Evolutionary conservation across 2,329 filamentous ascomycete genomes (phyloP), one percentile per base, ranked within the genome.

Genomic region (Chrysoporthe deuterocubensis): DNA sequence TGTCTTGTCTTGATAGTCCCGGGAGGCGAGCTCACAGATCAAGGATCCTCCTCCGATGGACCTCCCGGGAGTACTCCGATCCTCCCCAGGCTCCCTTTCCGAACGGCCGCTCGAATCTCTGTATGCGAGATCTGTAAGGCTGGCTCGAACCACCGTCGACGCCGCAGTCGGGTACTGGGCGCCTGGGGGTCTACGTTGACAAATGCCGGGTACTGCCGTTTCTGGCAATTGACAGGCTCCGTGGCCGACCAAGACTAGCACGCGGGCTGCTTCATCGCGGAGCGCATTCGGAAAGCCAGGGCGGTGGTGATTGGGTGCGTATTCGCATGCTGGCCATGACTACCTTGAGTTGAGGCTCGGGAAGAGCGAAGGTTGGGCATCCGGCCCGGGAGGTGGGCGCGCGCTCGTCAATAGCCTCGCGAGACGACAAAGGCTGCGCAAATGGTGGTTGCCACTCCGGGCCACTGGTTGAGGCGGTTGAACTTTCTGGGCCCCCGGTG

Each of bases 281-380:
- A 32, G 57, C 59, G 11, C 48, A 43, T 21, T 34, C 42, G 34
- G n/a, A 11, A 48, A 21, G 16, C 43, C 26, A 48, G 21, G 59
- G 43, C 40, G 3, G n/a, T 14, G 37, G 44, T 26, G 4, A 21
- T 7, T 16, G 42, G 7, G 14, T 13, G 9, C 21, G 13, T 44
- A 46, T 46, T 34, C 43, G 43, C 43, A 48, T 61, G 59, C 43
- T 61, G 37, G 59, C 59, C 59, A 61, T 61, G 59, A 18, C 32
- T 48, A 14, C n/a, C 3, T 5, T 34, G 59, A 37, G 32, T 5
- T 34, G 59, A 37, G 32, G 9, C 8, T 21, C 16, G 16, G 59
- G 59, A 21, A 48, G 40, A 42, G n/a, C n/a, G 40, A 11, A 11
- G 26, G 7, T 34, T 54, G 64, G 50, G 43, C 46, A 66, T 43